Percentiles rank a stretch among this genome's conserved stretches.
Conservation (phyloP, 2,329 filamentous ascomycete genomes). For the Aaosphaeria arxii region DNA sequence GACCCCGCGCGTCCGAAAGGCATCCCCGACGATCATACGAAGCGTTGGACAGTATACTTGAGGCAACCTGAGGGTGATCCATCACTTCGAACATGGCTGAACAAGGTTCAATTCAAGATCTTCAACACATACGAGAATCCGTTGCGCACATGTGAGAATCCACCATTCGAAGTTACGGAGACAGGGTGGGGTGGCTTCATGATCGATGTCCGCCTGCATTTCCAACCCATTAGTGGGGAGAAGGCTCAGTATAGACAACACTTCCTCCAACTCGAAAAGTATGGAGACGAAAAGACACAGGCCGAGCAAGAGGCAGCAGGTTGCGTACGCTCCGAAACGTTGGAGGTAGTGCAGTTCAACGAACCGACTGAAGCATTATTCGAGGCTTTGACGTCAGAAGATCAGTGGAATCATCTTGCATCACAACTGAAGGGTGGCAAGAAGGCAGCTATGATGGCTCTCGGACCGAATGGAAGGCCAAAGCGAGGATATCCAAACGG, state of each 20-base stretch:
- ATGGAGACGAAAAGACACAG: constrained; percentile 66
- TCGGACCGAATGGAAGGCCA: constrained; percentile 29
- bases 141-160: constrained; percentile 69
- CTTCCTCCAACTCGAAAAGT: constrained; percentile 86
- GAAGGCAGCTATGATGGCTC: constrained; percentile 22
- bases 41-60: constrained; percentile 94
- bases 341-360: constrained; percentile 96
- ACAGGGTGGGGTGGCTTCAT: constrained; percentile 99
- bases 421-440: constrained; percentile 41
- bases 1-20: constrained; percentile 61
- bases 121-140: constrained; percentile 96
- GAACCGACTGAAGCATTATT: constrained; percentile 93
- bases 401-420: constrained; percentile 51
- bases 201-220: constrained; percentile 93
- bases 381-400: constrained; percentile 75
- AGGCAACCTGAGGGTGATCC: constrained; percentile 79
- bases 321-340: constrained; percentile 73
- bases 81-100: constrained; percentile 91
- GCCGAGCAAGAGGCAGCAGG: constrained; percentile 54
- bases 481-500: constrained; percentile 34
- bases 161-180: constrained; percentile 81
- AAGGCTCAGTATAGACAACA: constrained; percentile 97
- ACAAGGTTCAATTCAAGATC: constrained; percentile 96
- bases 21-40: constrained; percentile 87
- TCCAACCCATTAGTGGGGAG: constrained; percentile 80